These are phyloP conservation scores for Globisporangium acanthophoron DNA, from an alignment of 352 stramenopile genomes.

Conservation along the genomic window DNA sequence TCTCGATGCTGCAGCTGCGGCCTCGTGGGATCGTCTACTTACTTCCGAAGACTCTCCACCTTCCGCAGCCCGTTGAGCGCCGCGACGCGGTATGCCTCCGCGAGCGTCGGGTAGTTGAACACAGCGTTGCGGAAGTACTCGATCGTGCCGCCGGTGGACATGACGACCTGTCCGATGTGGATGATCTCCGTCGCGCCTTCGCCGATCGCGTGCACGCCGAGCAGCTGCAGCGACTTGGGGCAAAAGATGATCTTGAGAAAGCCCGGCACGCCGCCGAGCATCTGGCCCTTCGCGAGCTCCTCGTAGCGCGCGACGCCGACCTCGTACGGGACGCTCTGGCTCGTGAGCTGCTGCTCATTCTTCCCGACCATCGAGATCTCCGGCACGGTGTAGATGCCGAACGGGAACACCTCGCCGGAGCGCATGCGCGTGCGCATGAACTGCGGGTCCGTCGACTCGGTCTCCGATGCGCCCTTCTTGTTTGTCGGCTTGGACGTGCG, in stretches of 20 bases:
- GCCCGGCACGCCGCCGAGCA: constrained; percentile 71
- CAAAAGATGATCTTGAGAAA: constrained; percentile 88
- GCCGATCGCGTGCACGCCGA: constrained; percentile 81
- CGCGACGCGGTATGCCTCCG: constrained; percentile 81
- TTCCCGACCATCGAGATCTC: constrained; percentile 89
- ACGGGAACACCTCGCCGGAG: constrained; percentile 82
- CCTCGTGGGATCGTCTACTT: not conserved
- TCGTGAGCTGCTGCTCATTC: constrained; percentile 84
- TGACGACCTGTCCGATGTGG: constrained; percentile 86
- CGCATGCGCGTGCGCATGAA: constrained; percentile 77
- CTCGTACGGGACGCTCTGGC: constrained; percentile 70
- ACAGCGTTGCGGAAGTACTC: constrained; percentile 90
- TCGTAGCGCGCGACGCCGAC: constrained; percentile 76
- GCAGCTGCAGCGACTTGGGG: constrained; percentile 59
- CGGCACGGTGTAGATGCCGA: constrained; percentile 85
- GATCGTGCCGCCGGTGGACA: constrained; percentile 78
- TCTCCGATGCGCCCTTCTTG: constrained; percentile 31
- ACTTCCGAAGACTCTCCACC: constrained; percentile 48
- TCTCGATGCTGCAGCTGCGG: no score
- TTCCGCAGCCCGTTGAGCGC: constrained; percentile 74
- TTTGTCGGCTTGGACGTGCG: constrained; percentile 61
- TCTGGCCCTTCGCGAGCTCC: constrained; percentile 82
- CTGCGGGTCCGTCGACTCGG: constrained; percentile 55
- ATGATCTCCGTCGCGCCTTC: constrained; percentile 88
- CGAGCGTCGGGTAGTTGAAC: constrained; percentile 91